phyloP scores from a whole-genome alignment of 768 basidiomycete genomes.

The Podaxis pistillaris region DNA sequence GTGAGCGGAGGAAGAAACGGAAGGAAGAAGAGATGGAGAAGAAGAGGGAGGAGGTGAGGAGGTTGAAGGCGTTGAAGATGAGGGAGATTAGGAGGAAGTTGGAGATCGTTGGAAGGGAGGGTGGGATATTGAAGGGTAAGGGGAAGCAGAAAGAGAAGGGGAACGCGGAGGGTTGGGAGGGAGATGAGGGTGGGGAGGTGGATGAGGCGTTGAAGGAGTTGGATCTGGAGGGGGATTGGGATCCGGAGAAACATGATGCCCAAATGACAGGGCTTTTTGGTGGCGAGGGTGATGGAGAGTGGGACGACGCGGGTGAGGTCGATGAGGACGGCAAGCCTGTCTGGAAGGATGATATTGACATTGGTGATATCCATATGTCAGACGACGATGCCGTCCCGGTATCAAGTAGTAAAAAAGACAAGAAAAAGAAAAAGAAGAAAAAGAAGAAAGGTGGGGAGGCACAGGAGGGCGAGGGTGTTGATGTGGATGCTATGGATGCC shows the following conservation, averaged over 20 bases:
- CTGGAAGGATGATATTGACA: conserved; percentile 91
- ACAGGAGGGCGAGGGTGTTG: conserved; percentile 53
- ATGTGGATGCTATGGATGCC: conserved; percentile 53
- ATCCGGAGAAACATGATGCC: conserved; percentile 77
- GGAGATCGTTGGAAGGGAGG: conserved; percentile 69
- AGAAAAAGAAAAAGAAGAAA: conserved; percentile 44
- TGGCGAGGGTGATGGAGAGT: conserved; percentile 26
- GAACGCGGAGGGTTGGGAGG: conserved; percentile 28
- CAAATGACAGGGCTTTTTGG: conserved; percentile 77
- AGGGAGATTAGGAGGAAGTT: conserved; percentile 77
- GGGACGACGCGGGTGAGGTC: conserved; percentile 35
- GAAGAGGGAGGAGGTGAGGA: conserved; percentile 77
- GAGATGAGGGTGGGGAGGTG: conserved; percentile 31
- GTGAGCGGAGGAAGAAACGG: conserved; percentile 71
- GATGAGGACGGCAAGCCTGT: conserved; percentile 65
- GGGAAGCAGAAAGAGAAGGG: conserved; percentile 27
- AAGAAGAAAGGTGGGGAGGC: conserved; percentile 52
- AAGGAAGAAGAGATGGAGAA: conserved; percentile 76
- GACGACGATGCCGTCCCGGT: conserved; percentile 31
- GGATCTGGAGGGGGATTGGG: conserved; percentile 93
- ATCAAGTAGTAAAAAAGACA: conserved; percentile 21
- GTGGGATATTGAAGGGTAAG: conserved; percentile 51
- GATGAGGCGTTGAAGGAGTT: conserved; percentile 60
- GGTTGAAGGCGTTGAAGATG: conserved; percentile 82
- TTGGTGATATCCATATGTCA: conserved; percentile 56